Percentiles rank a stretch among this genome's conserved stretches.
Evolutionary conservation across 768 basidiomycete species (phyloP).

Genomic region (Stropharia rugosoannulata): DNA sequence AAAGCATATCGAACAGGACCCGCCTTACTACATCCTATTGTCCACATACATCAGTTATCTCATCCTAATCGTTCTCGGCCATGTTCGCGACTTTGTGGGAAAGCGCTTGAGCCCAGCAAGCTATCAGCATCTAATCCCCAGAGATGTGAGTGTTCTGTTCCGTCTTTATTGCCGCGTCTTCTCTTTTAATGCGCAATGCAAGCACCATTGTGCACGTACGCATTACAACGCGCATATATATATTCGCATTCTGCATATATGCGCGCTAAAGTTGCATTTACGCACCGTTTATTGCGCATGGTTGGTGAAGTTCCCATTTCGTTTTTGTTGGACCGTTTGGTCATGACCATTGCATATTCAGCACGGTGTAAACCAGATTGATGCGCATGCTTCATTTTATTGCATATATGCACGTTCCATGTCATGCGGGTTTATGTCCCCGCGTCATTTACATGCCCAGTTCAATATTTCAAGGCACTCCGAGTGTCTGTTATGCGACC

Average conservation of each 20-base stretch:
- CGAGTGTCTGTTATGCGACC: too few species aligned
- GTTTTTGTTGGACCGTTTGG: too few species aligned
- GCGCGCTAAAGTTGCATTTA: too few species aligned
- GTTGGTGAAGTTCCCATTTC: too few species aligned
- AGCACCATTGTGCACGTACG: not conserved
- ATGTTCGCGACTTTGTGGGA: constrained; percentile 93
- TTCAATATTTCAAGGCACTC: too few species aligned
- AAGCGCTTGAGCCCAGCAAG: constrained; percentile 70
- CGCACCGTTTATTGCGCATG: too few species aligned
- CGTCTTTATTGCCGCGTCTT: constrained; percentile 2
- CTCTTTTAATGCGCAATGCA: not conserved
- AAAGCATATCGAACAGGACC: constrained; percentile 71
- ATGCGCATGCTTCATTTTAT: too few species aligned
- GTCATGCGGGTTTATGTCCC: too few species aligned
- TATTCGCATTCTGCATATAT: not conserved
- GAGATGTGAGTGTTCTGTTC: constrained; percentile 60
- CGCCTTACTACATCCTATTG: constrained; percentile 89
- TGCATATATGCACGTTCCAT: too few species aligned
- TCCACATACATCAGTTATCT: constrained; percentile 94
- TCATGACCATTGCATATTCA: too few species aligned
- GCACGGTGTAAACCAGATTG: too few species aligned
- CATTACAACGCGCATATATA: not conserved
- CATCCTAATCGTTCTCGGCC: constrained; percentile 88
- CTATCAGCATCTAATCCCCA: constrained; percentile 82
- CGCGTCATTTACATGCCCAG: too few species aligned